Evolutionary conservation across 768 basidiomycete genomes (phyloP), one percentile per base, ranked within the genome.

Genomic region (Brasilioporus rufonigricans): DNA sequence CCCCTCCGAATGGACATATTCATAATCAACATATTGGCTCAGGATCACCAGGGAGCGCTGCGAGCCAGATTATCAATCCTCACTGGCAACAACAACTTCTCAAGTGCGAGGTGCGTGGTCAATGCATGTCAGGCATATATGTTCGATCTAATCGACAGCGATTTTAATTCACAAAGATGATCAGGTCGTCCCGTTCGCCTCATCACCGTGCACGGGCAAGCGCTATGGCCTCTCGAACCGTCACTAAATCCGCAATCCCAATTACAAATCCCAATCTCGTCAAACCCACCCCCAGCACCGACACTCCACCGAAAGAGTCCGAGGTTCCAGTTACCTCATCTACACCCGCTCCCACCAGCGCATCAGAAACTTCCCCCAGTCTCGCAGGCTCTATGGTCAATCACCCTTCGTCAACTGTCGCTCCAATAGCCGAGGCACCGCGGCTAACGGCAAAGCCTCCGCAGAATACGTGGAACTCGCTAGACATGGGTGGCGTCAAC

Each of bases 161-260:
- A 47, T 36, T 55, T 52, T 52, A 56, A 57, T 67, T 65, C 21
- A 50, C 52, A 53, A 53, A 94, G 91, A 85, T 91, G 76, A 84
- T 89, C 57, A 87, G 96, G 64, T 82, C 86, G 32, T 86, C 91
- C 24, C 85, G 89, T 53, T 88, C 91, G 3, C 92, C 93, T 0
- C 94, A 98, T 70, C 94, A 97, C 67, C 87, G 96, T 50, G 97
- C 97, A 13, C 82, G 95, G 45, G 89, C 93, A n/a, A 95, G 89
- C 56, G 94, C 94, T 47, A 87, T 98, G 81, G 91, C 93, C 33
- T 89, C 91, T 19, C 84, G 97, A 44, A 89, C 88, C 16, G 82
- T 89, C 56, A 77, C 90, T 39, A 95, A 93, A 73, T 83, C 90
- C 29, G 91, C 92, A 38, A 90, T 97, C 57, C 84, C 91, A 43